Percentiles rank a stretch among this genome's conserved stretches.
Evolutionary conservation across 495 filamentous ascomycete species (phyloP).

Genomic region (Penicillium arizonense): DNA sequence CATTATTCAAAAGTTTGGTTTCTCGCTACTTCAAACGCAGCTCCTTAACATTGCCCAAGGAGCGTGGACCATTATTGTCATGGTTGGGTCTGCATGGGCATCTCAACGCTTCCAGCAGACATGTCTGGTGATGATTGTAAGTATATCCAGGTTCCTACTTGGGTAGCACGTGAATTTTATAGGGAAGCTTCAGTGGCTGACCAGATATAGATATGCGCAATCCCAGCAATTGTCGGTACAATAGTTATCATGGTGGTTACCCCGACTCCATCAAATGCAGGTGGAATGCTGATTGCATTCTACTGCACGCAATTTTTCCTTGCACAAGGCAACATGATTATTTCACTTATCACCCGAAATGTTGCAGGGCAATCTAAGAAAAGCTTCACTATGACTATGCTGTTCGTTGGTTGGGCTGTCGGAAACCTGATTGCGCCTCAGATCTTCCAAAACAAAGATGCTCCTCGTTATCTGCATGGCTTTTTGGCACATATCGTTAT

Average conservation of each 20-base stretch:
- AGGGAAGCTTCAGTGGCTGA: background rate
- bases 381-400: conserved; percentile 27
- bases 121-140: conserved; percentile 23
- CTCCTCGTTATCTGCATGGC: conserved; percentile 25
- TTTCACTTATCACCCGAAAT: conserved; percentile 54
- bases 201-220: conserved; percentile 2
- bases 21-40: conserved; percentile 25
- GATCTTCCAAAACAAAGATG: conserved; percentile 25
- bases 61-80: conserved; percentile 16
- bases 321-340: conserved; percentile 21
- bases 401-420: conserved; percentile 27
- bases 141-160: conserved; percentile 4
- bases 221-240: conserved; percentile 18
- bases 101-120: conserved; percentile 15
- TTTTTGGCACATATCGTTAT: conserved; percentile 21
- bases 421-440: conserved; percentile 38
- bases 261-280: conserved; percentile 11
- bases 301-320: conserved; percentile 26
- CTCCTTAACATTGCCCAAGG: conserved; percentile 29
- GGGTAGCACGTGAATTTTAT: conserved; percentile 9
- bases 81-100: conserved; percentile 17
- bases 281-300: conserved; percentile 23
- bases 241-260: conserved; percentile 18
- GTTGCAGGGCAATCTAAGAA: conserved; percentile 65
- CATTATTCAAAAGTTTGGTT: conserved; percentile 34